These are phyloP conservation scores for Parascedosporium putredinis DNA, from an alignment of 2,329 filamentous ascomycete species.

Conservation along the genomic window DNA sequence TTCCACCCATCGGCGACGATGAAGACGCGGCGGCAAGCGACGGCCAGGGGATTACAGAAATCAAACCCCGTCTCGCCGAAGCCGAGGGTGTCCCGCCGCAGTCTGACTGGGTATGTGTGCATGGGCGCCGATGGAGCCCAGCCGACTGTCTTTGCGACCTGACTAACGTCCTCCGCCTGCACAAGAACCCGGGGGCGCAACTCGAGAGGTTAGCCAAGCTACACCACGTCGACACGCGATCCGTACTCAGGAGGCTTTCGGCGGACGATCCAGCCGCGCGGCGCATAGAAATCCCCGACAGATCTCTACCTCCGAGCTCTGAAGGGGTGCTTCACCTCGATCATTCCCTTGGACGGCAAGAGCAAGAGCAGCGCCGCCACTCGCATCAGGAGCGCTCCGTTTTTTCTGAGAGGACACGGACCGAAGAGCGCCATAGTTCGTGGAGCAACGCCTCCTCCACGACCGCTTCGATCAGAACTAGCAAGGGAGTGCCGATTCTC, in stretches of 20 bases:
- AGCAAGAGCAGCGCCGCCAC: background rate
- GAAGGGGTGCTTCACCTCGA: slow-evolving; percentile 20
- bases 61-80: slow-evolving; percentile 45
- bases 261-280: slow-evolving; percentile 31
- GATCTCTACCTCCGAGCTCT: slow-evolving; percentile 43
- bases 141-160: slow-evolving; percentile 44
- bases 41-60: background rate
- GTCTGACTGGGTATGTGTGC: slow-evolving; percentile 85
- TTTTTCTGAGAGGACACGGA: no score
- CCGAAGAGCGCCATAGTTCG: background rate
- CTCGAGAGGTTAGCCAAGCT: slow-evolving; percentile 59
- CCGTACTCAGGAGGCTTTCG: slow-evolving; percentile 1
- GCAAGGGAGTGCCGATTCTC: background rate
- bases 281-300: slow-evolving; percentile 34
- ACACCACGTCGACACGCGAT: slow-evolving; percentile 51
- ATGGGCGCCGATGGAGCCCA: slow-evolving; percentile 37
- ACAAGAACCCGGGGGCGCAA: slow-evolving; percentile 59
- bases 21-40: background rate
- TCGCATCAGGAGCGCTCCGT: background rate
- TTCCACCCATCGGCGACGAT: background rate
- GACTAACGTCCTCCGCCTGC: slow-evolving; percentile 38
- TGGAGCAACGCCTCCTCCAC: background rate
- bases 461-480: background rate
- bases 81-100: slow-evolving; percentile 80
- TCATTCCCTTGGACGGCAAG: no score